Base-by-base conservation (phyloP, 139 green algal species). In the Monoraphidium neglectum region DNA sequence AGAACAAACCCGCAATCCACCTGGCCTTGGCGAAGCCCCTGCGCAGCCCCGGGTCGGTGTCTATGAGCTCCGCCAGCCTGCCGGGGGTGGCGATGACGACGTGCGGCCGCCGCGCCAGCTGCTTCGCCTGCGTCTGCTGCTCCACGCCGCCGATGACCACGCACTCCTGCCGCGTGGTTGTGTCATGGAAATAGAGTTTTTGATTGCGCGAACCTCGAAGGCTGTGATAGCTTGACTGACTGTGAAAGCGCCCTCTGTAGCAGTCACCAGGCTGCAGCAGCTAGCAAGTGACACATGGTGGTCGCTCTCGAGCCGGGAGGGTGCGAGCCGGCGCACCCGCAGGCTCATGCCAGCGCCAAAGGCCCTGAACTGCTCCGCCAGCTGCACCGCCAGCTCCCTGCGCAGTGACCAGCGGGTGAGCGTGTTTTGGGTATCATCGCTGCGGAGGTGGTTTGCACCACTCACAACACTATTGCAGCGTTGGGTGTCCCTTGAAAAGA, bases 61-160 rank as follows among this genome's bases (percentile, higher is more conserved):
- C 13, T 18, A 80, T 10, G 36, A 80, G 75, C 28, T 43, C 66
- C 43, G 77, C 74, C 38, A 99, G 77, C 8, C 95, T 80, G 1
- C 95, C 96, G 1, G 96, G 96, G 0, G 96, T 99, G 10, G 96
- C 95, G n/a, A 99, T 82, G 1, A 99, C 95, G 0, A 99, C 86
- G 77, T 99, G 96, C 15, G 96, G 96, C 26, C 95, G 81, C 12
- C 68, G 51, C 0, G 85, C 72, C 3, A 99, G 87, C 33, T 90
- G 86, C 68, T 81, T 78, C 0, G 89, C 83, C 83, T 99, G 96
- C 43, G 68, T 40, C 68, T 90, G 85, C 87, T 93, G 88, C 72
- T 98, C 94, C 76, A 98, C 79, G 2, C 96, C 95, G 24, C 96
- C 96, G 40, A 99, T 88, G 10, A 99, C 78, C 4, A 98, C 92